A percentile compares a stretch with the other conserved stretches of the same genome.
These are phyloP conservation scores for Elongisporangium prolatum DNA, from an alignment of 352 stramenopile genomes.

Conservation along the genomic window DNA sequence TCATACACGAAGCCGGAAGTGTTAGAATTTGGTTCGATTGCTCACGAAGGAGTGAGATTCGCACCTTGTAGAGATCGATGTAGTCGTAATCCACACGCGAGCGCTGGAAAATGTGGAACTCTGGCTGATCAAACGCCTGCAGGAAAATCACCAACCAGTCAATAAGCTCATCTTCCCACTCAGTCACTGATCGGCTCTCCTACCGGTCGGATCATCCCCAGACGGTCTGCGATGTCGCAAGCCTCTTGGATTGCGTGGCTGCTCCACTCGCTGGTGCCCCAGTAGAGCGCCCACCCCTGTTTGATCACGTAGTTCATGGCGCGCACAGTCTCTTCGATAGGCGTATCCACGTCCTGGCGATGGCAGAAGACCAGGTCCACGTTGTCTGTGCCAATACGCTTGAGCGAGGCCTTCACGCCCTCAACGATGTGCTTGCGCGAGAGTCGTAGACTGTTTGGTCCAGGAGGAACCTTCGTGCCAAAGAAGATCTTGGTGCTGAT, in stretches of 20 bases:
- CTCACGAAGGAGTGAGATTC: too few species aligned
- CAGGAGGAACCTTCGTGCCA: conserved; percentile 5
- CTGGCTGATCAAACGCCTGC: conserved; percentile 35
- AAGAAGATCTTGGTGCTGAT: conserved; percentile 27
- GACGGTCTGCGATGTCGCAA: conserved; percentile 13
- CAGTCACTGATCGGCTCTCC: too few species aligned
- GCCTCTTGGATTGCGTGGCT: conserved; percentile 36
- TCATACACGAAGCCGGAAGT: too few species aligned
- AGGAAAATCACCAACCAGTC: too few species aligned
- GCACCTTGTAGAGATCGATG: conserved; percentile 29
- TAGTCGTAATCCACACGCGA: conserved; percentile 58
- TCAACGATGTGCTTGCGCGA: conserved; percentile 7
- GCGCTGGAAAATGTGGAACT: conserved; percentile 63
- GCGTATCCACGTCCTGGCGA: conserved; percentile 16
- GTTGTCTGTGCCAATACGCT: conserved; percentile 20
- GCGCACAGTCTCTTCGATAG: conserved; percentile 46
- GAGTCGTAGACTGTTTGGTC: conserved; percentile 9
- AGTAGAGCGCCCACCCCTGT: conserved; percentile 45
- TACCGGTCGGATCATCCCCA: conserved; percentile 7
- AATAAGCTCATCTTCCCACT: too few species aligned
- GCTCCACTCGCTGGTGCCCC: conserved; percentile 59
- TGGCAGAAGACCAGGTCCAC: conserved; percentile 36
- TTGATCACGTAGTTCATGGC: conserved; percentile 57
- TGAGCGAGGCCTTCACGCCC: conserved; percentile 16
- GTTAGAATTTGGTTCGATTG: too few species aligned